phyloP scores from a whole-genome alignment of 2,329 filamentous ascomycete species.

The Aspergillus phoenicis region DNA sequence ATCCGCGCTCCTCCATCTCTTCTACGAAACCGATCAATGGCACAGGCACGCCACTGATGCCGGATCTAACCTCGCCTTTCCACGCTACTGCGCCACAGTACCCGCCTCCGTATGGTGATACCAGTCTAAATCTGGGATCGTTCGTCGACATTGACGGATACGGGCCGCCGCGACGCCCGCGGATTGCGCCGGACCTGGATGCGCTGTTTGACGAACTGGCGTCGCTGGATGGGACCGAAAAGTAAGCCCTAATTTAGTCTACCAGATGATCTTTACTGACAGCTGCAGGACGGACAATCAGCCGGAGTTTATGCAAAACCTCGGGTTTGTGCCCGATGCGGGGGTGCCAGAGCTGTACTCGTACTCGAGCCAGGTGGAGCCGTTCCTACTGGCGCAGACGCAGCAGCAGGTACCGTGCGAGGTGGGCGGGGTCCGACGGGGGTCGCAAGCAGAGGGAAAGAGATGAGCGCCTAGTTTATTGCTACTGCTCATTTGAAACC shows the following conservation, averaged over 20 bases:
- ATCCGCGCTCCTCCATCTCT: constrained; percentile 22
- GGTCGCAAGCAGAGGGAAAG: constrained; percentile 22
- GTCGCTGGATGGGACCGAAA: constrained; percentile 57
- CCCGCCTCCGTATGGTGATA: constrained; percentile 30
- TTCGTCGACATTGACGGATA: constrained; percentile 37
- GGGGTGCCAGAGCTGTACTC: constrained; percentile 42
- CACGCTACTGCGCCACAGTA: constrained; percentile 28
- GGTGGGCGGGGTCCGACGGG: constrained; percentile 21
- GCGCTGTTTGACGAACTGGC: constrained; percentile 62
- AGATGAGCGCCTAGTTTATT: constrained; percentile 8
- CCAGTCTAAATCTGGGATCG: constrained; percentile 28
- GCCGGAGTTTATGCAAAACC: constrained; percentile 44
- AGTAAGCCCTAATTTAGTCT: constrained; percentile 20
- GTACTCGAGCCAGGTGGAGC: constrained; percentile 37
- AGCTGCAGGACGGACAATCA: constrained; percentile 34
- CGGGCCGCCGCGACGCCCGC: constrained; percentile 29
- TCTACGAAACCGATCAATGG: constrained; percentile 24
- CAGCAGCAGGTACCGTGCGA: constrained; percentile 29
- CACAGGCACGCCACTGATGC: constrained; percentile 22
- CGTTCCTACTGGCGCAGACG: constrained; percentile 36
- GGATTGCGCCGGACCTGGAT: constrained; percentile 46
- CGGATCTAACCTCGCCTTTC: constrained; percentile 29
- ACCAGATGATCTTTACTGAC: constrained; percentile 1
- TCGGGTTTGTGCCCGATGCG: constrained; percentile 40
- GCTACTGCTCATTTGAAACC: too few species aligned